These are phyloP conservation scores for Cardamine resedifolia DNA, from an alignment of 345 rosid species.

Conservation along the genomic window DNA sequence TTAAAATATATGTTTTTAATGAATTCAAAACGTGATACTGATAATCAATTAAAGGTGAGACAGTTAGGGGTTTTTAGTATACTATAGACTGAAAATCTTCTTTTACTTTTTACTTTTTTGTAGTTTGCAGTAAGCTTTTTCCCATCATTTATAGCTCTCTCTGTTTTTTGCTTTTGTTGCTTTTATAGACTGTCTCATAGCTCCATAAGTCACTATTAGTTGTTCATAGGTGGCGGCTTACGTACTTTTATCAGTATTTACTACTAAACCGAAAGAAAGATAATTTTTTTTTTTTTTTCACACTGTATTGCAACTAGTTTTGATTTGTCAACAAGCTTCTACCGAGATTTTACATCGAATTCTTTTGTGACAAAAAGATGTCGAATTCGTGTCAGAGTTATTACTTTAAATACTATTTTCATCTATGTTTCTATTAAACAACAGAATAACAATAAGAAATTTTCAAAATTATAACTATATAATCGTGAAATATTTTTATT, in stretches of 20 bases:
- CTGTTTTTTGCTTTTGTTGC: neutral
- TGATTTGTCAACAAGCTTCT: neutral
- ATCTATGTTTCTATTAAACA: neutral
- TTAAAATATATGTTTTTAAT: neutral
- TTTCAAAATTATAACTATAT: neutral
- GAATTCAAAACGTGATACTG: constrained; percentile 8
- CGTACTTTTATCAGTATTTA: constrained; percentile 26
- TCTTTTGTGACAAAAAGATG: neutral
- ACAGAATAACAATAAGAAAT: no score
- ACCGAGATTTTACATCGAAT: neutral
- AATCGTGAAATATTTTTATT: no score
- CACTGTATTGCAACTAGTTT: neutral
- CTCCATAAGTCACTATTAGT: constrained; percentile 23
- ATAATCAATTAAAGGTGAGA: constrained; percentile 34
- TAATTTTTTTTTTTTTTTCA: neutral
- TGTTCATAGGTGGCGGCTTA: constrained; percentile 40
- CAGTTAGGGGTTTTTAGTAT: constrained; percentile 34
- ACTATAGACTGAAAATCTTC: constrained; percentile 22
- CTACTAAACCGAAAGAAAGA: neutral
- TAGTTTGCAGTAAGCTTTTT: constrained; percentile 22
- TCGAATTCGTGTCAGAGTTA: neutral
- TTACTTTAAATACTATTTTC: neutral
- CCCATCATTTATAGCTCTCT: constrained; percentile 17
- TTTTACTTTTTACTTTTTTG: constrained; percentile 13
- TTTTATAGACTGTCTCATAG: constrained; percentile 23